Percentiles rank a stretch among this genome's conserved stretches.
These are phyloP conservation scores for Termitomyces sp. DNA, from an alignment of 768 basidiomycete genomes.

Conservation along the genomic window DNA sequence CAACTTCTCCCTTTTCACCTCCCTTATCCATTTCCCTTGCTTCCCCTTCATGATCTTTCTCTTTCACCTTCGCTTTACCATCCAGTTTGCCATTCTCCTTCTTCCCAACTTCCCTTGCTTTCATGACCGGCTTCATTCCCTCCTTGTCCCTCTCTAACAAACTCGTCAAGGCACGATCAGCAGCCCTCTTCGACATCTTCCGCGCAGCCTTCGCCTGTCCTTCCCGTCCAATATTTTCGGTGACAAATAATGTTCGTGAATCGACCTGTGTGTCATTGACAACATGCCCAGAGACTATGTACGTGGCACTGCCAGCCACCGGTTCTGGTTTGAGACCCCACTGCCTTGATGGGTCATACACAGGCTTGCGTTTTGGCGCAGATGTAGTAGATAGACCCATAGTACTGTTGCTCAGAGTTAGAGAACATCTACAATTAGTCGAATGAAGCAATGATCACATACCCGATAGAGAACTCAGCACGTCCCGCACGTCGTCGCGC, in stretches of 20 bases:
- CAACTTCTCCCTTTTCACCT: neutral
- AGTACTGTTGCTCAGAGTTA: slow-evolving; percentile 41
- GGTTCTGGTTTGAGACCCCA: slow-evolving; percentile 66
- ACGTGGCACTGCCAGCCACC: slow-evolving; percentile 48
- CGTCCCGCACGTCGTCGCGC: slow-evolving; percentile 67
- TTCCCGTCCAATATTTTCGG: slow-evolving; percentile 75
- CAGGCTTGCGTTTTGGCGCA: slow-evolving; percentile 46
- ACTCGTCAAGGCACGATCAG: slow-evolving; percentile 55
- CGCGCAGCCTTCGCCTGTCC: slow-evolving; percentile 75
- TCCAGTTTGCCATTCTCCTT: slow-evolving; percentile 12
- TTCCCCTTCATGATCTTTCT: slow-evolving; percentile 18
- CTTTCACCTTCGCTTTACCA: slow-evolving; percentile 12
- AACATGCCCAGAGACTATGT: slow-evolving; percentile 77
- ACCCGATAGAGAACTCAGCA: slow-evolving; percentile 87
- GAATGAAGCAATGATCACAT: slow-evolving; percentile 18
- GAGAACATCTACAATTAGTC: neutral
- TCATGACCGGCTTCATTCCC: slow-evolving; percentile 60
- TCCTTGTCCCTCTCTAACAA: slow-evolving; percentile 63
- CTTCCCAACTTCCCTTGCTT: slow-evolving; percentile 44
- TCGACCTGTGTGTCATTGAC: slow-evolving; percentile 43
- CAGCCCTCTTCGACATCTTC: slow-evolving; percentile 47
- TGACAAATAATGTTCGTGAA: slow-evolving; percentile 42
- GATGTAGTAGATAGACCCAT: slow-evolving; percentile 59
- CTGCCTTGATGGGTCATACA: slow-evolving; percentile 65
- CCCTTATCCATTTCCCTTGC: slow-evolving; percentile 11